Base-by-base conservation (phyloP, 768 basidiomycete genomes). In the Calocera viscosa region DNA sequence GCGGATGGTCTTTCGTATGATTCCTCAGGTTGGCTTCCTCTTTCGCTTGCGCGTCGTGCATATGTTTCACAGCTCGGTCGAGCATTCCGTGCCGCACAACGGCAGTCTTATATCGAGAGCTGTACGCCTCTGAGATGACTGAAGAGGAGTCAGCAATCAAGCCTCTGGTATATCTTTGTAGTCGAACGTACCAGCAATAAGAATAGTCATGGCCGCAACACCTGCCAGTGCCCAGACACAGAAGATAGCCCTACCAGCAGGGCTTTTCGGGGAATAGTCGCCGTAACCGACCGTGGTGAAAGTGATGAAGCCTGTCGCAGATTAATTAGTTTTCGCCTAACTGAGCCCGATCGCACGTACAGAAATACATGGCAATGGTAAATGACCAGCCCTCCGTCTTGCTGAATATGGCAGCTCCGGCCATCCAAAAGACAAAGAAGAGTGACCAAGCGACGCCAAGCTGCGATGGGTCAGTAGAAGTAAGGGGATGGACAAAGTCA, bases 341-440 rank as follows among this genome's bases (percentile, higher is more conserved):
- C n/a, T n/a, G n/a, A n/a, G n/a, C 24, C 22, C 2, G 30, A 16
- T 2, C 10, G 43, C 40, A 73, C 84, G 68, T 67, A 89, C 89
- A 91, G 72, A 90, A 91, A 72, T 90, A 91, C 67, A 88, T 72
- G 0, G 88, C 80, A n/a, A 72, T 69, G 1, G 84, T 86, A 72
- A 83, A 89, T 0, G 75, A 49, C 89, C 89, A 91, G 0, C 76
- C 76, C 73, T 91, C 89, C 0, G 88, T 89, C 19, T 74, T 72
- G 72, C 76, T 80, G 70, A 91, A 91, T 47, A 90, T 84, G 0
- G 78, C 80, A 2, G 86, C 82, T 2, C 90, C 89, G n/a, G 82
- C 77, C 72, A 84, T 78, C 91, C 91, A 93, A 77, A 93, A 93
- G 24, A 82, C 70, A 24, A 90, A 72, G 76, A 92, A 91, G 38